Evolutionary conservation across 106 monocot genomes (phyloP), one percentile per base, ranked within the genome.

Genomic region (Dendrobium nobile): DNA sequence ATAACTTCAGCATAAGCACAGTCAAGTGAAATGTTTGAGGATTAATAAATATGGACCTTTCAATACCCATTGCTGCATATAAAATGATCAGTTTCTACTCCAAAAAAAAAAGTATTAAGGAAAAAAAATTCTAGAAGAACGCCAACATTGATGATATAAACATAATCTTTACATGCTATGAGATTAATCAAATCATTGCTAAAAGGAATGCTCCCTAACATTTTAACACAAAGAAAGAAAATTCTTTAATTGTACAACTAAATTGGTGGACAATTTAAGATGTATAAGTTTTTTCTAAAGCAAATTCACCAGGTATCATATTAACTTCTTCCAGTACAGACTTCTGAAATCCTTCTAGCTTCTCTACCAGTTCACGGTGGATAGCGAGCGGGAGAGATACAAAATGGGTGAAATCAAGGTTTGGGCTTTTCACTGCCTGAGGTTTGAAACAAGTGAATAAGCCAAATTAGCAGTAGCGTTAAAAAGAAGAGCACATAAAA

Each of bases 21-120:
- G 98, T 99, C 73, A 95, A 90, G 81, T 99, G 98, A 87, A 99
- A 93, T 77, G 94, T 92, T 81, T 82, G 89, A 45, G 98, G 95
- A 81, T 93, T 95, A 76, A 93, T 92, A 83, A 99, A 99, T 84
- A 99, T 95, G 47, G 98, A 99, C 78, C 70, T 93, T 28, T 95
- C 95, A 75, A 95, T 95, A 75, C 98, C 95, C 78, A 91, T 73
- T 78, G 79, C 92, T 95, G 86, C 42, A 85, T 47, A 16, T 27
- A 24, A 76, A 7, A 47, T 26, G 76, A 43, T 33, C n/a, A 43
- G n/a, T 44, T 74, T 74, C 41, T 4, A 42, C 15, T 44, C 42
- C 43, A 37, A 70, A 70, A 28, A 64, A 64, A 51, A n/a, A 61
- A 9, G 33, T 33, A 70, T 70, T 2, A 33, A 33, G 7, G 22